These are phyloP conservation scores for Tilletia setariae DNA, from an alignment of 1,284 basidiomycete species.

Conservation along the genomic window DNA sequence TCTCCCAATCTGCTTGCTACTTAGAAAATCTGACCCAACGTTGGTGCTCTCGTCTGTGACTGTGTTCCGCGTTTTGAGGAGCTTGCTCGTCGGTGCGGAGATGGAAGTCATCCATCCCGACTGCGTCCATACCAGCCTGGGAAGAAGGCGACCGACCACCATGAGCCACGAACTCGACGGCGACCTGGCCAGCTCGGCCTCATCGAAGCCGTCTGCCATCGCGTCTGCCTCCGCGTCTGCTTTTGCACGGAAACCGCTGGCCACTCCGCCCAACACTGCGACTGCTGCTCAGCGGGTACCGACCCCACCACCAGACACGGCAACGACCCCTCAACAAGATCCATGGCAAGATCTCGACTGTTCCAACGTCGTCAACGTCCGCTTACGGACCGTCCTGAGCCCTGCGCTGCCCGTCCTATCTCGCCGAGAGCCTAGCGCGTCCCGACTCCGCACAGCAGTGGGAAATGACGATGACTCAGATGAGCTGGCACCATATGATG, in stretches of 20 bases:
- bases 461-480: neutral
- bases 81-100: neutral
- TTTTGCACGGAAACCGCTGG: no score
- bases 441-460: neutral
- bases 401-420: neutral
- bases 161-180: neutral
- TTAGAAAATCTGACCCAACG: neutral
- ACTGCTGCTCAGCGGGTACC: no score
- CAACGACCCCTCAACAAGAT: no score
- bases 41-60: no score
- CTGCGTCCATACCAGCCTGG: neutral
- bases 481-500: neutral
- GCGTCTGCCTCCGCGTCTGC: no score
- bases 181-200: no score
- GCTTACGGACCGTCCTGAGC: constrained; percentile 10
- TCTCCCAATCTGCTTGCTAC: neutral
- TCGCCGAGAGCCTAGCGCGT: no score
- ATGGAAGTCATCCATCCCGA: neutral
- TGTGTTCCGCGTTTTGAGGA: no score
- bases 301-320: no score
- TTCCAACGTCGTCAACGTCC: neutral
- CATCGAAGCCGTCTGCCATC: no score
- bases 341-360: neutral
- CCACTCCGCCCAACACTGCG: no score
- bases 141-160: no score